Percentiles rank a stretch among this genome's conserved stretches.
These are phyloP conservation scores for Leccinum ponderosum DNA, from an alignment of 1,284 basidiomycete genomes.

Conservation along the genomic window DNA sequence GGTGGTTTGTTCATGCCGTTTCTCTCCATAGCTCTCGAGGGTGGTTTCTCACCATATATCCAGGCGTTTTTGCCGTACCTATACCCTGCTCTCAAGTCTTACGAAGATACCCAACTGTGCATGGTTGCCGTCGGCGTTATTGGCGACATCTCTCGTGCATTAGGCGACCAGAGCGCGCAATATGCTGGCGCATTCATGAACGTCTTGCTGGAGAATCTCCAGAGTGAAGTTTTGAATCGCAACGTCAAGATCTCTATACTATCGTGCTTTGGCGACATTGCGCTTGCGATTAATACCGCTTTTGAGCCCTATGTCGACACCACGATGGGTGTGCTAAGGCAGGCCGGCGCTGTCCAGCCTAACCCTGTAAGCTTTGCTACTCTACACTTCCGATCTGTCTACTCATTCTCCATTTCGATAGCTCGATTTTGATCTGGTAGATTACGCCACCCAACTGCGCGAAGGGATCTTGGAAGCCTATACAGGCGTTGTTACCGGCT, in stretches of 20 bases:
- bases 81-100: slow-evolving; percentile 86
- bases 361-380: slow-evolving; percentile 65
- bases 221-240: slow-evolving; percentile 88
- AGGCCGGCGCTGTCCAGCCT: slow-evolving; percentile 86
- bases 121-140: slow-evolving; percentile 95
- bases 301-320: slow-evolving; percentile 92
- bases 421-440: slow-evolving; percentile 88
- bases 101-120: slow-evolving; percentile 96
- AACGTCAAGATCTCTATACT: slow-evolving; percentile 97
- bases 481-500: slow-evolving; percentile 89
- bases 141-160: slow-evolving; percentile 92
- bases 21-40: slow-evolving; percentile 67
- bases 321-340: slow-evolving; percentile 89
- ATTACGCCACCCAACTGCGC: slow-evolving; percentile 89
- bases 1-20: neutral
- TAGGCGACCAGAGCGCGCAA: slow-evolving; percentile 81
- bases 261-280: slow-evolving; percentile 96
- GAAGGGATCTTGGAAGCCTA: slow-evolving; percentile 98
- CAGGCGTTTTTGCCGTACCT: slow-evolving; percentile 89
- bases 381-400: slow-evolving; percentile 1
- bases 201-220: slow-evolving; percentile 88
- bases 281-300: slow-evolving; percentile 83
- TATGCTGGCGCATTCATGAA: slow-evolving; percentile 91
- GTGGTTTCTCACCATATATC: slow-evolving; percentile 87
- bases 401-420: slow-evolving; percentile 32